Conservation (phyloP, 352 stramenopile genomes). For the Pythium rhizo-oryzae region DNA sequence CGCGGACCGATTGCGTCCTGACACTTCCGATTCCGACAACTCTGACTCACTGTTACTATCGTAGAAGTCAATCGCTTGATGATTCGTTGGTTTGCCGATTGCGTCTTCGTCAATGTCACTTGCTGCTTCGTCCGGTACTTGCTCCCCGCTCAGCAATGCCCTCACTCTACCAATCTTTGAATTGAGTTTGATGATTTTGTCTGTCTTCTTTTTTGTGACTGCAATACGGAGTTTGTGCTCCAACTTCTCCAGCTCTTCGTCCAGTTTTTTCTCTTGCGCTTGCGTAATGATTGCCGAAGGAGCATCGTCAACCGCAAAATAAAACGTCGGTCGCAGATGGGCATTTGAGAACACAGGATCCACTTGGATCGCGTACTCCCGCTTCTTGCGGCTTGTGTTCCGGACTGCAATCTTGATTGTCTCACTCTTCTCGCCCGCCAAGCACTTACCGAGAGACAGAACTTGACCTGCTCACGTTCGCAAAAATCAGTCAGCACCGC, state of each 20-base stretch:
- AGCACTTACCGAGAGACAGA: constrained; percentile 81
- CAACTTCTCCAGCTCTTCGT: constrained; percentile 90
- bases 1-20: constrained; percentile 32
- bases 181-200: constrained; percentile 89
- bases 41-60: constrained; percentile 91
- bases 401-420: constrained; percentile 84
- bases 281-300: constrained; percentile 86
- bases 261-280: constrained; percentile 89
- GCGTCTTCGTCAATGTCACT: constrained; percentile 47
- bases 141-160: constrained; percentile 77
- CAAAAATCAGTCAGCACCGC: neutral
- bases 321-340: constrained; percentile 75
- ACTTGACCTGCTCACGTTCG: constrained; percentile 62
- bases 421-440: constrained; percentile 84
- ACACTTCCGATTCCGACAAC: constrained; percentile 71
- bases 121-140: constrained; percentile 50
- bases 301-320: constrained; percentile 82
- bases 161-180: constrained; percentile 81
- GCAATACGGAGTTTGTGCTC: constrained; percentile 90
- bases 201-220: constrained; percentile 88
- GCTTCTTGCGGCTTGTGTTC: constrained; percentile 88
- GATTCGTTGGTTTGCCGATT: constrained; percentile 29
- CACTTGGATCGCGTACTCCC: constrained; percentile 88
- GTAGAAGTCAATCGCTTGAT: constrained; percentile 50
- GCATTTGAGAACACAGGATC: constrained; percentile 71